These are phyloP conservation scores for Ammopiptanthus mongolicus DNA, from an alignment of 306 rosid species.

Conservation along the genomic window DNA sequence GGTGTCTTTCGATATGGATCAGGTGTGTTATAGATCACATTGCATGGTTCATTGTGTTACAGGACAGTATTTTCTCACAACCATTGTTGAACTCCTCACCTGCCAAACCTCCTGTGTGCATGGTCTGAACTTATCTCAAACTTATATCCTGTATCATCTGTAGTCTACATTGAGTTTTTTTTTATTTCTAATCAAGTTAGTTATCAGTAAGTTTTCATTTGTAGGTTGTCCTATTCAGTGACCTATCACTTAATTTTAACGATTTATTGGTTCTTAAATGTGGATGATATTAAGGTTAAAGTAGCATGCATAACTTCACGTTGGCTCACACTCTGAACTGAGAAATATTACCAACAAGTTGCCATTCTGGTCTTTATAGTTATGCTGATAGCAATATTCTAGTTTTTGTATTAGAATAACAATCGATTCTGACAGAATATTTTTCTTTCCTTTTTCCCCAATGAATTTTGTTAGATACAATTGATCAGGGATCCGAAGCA, in stretches of 20 bases:
- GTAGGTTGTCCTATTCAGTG: neutral
- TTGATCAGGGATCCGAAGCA: constrained; percentile 75
- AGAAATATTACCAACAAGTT: neutral
- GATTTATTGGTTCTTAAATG: neutral
- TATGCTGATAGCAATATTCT: neutral
- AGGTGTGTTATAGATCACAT: constrained; percentile 44
- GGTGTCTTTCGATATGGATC: constrained; percentile 61
- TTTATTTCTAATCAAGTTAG: neutral
- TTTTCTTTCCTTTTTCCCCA: neutral
- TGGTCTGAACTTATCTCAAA: neutral
- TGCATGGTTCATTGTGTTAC: neutral
- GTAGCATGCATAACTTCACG: neutral
- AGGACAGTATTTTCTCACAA: neutral
- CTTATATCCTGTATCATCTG: neutral
- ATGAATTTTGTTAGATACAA: constrained; percentile 50
- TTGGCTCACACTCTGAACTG: neutral
- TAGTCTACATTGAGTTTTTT: neutral
- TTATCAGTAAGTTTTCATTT: neutral
- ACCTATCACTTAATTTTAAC: neutral
- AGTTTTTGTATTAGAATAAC: neutral
- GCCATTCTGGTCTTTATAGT: neutral
- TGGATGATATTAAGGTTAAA: neutral
- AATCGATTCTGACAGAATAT: neutral
- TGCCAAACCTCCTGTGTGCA: neutral
- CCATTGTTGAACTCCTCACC: neutral